Conservation (phyloP, 129 eudicot genomes). For the Helichrysum umbraculigerum region DNA sequence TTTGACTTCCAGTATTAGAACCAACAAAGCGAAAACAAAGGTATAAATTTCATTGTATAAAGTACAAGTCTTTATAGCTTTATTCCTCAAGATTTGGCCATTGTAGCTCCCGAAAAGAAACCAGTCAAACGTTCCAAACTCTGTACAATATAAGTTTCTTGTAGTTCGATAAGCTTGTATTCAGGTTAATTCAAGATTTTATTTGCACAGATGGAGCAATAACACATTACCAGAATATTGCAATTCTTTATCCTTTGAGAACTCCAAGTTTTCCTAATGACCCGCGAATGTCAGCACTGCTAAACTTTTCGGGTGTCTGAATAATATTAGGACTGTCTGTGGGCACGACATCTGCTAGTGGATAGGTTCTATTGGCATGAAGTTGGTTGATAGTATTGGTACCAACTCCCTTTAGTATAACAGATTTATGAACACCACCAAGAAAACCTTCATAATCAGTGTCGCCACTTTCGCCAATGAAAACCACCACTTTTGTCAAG, state of each 20-base stretch:
- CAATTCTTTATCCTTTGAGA: conserved; percentile 39
- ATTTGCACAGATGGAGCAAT: conserved; percentile 12
- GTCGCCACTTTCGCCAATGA: conserved; percentile 96
- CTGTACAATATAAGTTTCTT: conserved; percentile 22
- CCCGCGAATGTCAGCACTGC: conserved; percentile 47
- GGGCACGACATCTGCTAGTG: conserved; percentile 71
- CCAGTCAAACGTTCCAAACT: conserved; percentile 5
- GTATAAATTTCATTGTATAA: neutral
- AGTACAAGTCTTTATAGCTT: conserved; percentile 30
- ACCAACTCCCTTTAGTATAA: conserved; percentile 75
- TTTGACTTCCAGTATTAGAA: conserved; percentile 10
- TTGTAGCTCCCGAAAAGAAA: conserved; percentile 3
- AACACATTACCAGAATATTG: conserved; percentile 8
- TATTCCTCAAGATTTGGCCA: conserved; percentile 26
- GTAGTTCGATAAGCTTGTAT: conserved; percentile 12
- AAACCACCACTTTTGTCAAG: conserved; percentile 75
- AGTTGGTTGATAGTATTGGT: conserved; percentile 48
- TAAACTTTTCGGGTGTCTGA: conserved; percentile 55
- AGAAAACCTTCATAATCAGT: conserved; percentile 88
- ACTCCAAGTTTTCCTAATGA: conserved; percentile 49
- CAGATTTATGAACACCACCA: conserved; percentile 82
- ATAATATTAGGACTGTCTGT: conserved; percentile 68
- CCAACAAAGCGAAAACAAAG: neutral
- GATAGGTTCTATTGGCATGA: conserved; percentile 77
- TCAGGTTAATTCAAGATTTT: conserved; percentile 4